Conservation (phyloP, 1,139 yeast genomes). For the Yamadazyma siamensis region DNA sequence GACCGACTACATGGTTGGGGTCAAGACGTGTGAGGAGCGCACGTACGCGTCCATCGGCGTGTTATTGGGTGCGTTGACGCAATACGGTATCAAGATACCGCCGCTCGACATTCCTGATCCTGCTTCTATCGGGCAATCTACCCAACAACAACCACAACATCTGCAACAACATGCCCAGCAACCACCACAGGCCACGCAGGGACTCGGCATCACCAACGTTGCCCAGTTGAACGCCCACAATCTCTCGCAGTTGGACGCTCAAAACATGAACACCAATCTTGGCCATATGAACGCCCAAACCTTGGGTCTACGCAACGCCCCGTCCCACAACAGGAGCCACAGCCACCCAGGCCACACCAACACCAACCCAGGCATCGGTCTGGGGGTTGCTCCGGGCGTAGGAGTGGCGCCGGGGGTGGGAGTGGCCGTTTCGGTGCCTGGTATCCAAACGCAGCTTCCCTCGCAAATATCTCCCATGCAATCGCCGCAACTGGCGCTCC, state of each 20-base stretch:
- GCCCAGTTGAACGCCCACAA: too few relatives aligned
- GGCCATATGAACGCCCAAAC: background rate
- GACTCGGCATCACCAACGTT: too few relatives aligned
- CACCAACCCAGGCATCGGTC: slow-evolving; percentile 4
- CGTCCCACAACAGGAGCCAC: slow-evolving; percentile 8
- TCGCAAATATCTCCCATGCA: too few relatives aligned
- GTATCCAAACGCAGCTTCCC: background rate
- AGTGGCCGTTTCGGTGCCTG: background rate
- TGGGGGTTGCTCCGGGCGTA: too few relatives aligned
- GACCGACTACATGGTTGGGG: slow-evolving; percentile 54
- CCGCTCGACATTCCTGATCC: slow-evolving; percentile 55
- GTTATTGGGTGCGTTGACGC: slow-evolving; percentile 47
- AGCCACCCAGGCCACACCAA: background rate
- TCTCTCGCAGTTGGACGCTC: background rate
- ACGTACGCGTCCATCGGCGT: slow-evolving; percentile 49
- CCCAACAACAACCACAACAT: slow-evolving; percentile 1
- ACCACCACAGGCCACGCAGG: background rate
- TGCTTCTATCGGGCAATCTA: slow-evolving; percentile 5
- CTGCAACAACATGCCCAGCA: slow-evolving; percentile 6
- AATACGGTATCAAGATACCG: slow-evolving; percentile 67
- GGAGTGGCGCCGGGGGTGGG: background rate
- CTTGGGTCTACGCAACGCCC: background rate
- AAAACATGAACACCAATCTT: background rate
- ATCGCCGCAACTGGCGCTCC: background rate
- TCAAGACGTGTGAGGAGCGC: slow-evolving; percentile 56